Percentiles rank a stretch among this genome's conserved stretches.
Evolutionary conservation across 1,284 basidiomycete species (phyloP).

Genomic region (Ceratobasidium sp.): DNA sequence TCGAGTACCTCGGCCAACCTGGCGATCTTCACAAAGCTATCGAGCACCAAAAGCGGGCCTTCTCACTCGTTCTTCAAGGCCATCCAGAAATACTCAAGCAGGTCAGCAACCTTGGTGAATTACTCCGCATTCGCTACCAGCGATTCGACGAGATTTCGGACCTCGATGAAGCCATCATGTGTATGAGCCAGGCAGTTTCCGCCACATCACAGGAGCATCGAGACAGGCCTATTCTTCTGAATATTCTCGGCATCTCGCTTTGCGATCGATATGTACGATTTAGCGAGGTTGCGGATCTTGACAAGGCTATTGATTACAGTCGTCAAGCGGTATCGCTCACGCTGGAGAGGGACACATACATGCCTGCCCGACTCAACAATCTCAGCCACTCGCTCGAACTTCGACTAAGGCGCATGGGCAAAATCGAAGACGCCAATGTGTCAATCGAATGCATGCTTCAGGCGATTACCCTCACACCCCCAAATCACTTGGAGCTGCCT

Average conservation of each 20-base stretch:
- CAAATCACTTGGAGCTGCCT: not conserved
- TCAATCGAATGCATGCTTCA: not conserved
- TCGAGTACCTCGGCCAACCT: too few relatives aligned
- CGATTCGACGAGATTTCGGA: not conserved
- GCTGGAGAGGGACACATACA: not conserved
- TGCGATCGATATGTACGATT: not conserved
- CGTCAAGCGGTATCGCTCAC: not conserved
- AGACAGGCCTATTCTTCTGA: not conserved
- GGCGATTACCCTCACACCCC: not conserved
- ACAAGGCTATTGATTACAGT: not conserved
- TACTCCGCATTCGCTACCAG: not conserved
- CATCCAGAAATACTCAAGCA: too few relatives aligned
- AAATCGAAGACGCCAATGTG: not conserved
- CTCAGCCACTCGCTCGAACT: not conserved
- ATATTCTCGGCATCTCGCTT: constrained; percentile 4
- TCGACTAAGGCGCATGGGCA: not conserved
- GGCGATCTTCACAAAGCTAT: too few relatives aligned
- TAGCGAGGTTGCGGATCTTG: not conserved
- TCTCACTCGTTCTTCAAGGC: too few relatives aligned
- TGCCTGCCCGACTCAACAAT: not conserved
- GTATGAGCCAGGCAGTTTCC: not conserved
- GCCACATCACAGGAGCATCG: not conserved
- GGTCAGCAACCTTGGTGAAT: too few relatives aligned
- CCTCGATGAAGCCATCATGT: not conserved
- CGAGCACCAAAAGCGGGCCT: too few relatives aligned